Conservation (phyloP, 805 yeast genomes). For the Yarrowia sp. region DNA sequence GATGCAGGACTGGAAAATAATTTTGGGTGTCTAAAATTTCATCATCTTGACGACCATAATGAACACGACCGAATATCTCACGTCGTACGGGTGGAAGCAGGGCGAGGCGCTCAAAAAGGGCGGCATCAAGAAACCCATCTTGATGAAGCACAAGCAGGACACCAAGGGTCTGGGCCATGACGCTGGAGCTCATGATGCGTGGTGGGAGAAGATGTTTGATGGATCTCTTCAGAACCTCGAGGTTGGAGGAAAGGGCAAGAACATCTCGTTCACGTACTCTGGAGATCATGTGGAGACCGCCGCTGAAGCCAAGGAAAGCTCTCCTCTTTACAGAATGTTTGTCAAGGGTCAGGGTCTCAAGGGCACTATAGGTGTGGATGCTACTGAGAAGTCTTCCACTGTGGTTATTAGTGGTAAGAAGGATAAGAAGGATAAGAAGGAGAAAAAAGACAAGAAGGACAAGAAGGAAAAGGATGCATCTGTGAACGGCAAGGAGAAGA, state of each 20-base stretch:
- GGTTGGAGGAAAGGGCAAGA: conserved; percentile 53
- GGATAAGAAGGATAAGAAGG: conserved; percentile 43
- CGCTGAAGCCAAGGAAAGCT: conserved; percentile 54
- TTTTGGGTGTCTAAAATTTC: conserved; percentile 12
- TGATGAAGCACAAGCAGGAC: conserved; percentile 90
- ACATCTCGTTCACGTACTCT: conserved; percentile 62
- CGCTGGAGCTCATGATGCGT: conserved; percentile 76
- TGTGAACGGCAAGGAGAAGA: conserved; percentile 42
- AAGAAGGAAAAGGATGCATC: conserved; percentile 40
- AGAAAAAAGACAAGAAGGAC: conserved; percentile 47
- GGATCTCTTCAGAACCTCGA: conserved; percentile 85
- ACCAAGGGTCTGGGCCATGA: conserved; percentile 88
- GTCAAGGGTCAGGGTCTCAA: conserved; percentile 83
- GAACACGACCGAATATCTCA: conserved; percentile 77
- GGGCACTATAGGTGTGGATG: conserved; percentile 60
- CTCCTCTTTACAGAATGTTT: conserved; percentile 85
- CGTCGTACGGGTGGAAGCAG: conserved; percentile 87
- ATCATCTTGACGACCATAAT: conserved; percentile 51
- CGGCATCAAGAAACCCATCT: conserved; percentile 81
- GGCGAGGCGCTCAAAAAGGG: conserved; percentile 86
- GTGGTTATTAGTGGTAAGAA: conserved; percentile 38
- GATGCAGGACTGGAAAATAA: conserved; percentile 23
- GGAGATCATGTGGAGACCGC: conserved; percentile 56
- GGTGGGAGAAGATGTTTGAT: conserved; percentile 98
- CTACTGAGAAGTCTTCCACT: conserved; percentile 14